Conservation (phyloP, 2,329 filamentous ascomycete species). For the Chrysoporthe deuterocubensis region DNA sequence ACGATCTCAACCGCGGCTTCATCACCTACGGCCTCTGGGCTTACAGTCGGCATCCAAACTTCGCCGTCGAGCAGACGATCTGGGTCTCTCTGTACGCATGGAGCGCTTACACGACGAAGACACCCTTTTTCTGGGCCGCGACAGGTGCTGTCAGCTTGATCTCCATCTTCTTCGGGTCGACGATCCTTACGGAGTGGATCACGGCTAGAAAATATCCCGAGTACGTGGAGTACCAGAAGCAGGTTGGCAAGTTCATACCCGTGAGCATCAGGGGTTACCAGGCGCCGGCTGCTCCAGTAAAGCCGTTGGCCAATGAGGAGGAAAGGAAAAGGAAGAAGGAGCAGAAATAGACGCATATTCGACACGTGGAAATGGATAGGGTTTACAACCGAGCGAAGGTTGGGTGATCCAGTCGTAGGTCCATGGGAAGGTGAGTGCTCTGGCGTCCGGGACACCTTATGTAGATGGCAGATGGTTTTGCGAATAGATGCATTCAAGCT, state of each 20-base stretch:
- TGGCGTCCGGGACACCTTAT: neutral
- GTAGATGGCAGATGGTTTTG: neutral
- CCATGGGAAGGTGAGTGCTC: neutral
- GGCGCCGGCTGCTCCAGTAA: constrained; percentile 46
- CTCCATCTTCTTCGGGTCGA: constrained; percentile 86
- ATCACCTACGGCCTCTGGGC: constrained; percentile 82
- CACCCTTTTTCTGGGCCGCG: constrained; percentile 77
- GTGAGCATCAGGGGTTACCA: constrained; percentile 47
- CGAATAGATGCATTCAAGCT: neutral
- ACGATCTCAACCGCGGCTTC: constrained; percentile 89
- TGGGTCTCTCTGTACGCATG: constrained; percentile 91
- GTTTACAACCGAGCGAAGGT: neutral
- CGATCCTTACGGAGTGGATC: constrained; percentile 83
- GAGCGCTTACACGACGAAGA: constrained; percentile 75
- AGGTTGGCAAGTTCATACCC: constrained; percentile 85
- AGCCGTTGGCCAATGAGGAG: constrained; percentile 39
- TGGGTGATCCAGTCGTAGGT: neutral
- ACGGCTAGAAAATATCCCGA: constrained; percentile 84
- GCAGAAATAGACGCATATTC: neutral
- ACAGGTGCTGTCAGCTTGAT: constrained; percentile 72
- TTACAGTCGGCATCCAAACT: constrained; percentile 92
- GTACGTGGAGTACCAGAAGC: constrained; percentile 81
- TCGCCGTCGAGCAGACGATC: constrained; percentile 86
- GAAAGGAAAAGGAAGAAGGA: constrained; percentile 9
- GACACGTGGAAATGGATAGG: neutral